phyloP scores from a whole-genome alignment of 73 alveolate genomes.

The Paramecium bursaria region DNA sequence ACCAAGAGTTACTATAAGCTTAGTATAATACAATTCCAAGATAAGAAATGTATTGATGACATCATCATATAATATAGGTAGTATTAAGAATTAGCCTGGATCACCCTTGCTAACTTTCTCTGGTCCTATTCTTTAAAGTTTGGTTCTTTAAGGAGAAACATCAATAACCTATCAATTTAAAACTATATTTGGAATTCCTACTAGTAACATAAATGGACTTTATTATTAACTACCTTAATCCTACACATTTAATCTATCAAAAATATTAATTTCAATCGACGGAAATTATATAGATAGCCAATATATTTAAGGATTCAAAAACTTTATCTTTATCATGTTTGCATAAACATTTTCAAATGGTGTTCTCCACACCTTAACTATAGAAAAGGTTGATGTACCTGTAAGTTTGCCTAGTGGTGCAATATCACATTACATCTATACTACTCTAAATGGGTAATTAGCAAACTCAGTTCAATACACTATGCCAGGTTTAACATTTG shows the following conservation, averaged over 20 bases:
- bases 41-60: not conserved
- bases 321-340: not conserved
- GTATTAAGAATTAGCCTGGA: conserved; percentile 23
- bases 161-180: conserved; percentile 9
- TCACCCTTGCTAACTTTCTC: not conserved
- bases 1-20: conserved; percentile 4
- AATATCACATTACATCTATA: not conserved
- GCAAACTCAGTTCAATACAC: conserved; percentile 37
- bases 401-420: conserved; percentile 28
- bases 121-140: conserved; percentile 42
- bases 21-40: conserved; percentile 2
- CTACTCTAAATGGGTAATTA: conserved; percentile 38
- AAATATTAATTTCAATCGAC: conserved; percentile 27
- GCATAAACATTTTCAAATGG: conserved; percentile 29
- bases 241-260: conserved; percentile 12
- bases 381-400: conserved; percentile 45
- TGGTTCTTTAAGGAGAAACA: conserved; percentile 33
- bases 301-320: conserved; percentile 8
- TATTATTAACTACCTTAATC: conserved; percentile 36
- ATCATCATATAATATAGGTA: conserved; percentile 39
- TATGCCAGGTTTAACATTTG: conserved; percentile 29
- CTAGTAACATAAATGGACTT: conserved; percentile 14
- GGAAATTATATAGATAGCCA: conserved; percentile 23
- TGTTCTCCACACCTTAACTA: not conserved
- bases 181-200: not conserved